Conservation (phyloP, 257 asterid genomes). For the Solanum okadae region DNA sequence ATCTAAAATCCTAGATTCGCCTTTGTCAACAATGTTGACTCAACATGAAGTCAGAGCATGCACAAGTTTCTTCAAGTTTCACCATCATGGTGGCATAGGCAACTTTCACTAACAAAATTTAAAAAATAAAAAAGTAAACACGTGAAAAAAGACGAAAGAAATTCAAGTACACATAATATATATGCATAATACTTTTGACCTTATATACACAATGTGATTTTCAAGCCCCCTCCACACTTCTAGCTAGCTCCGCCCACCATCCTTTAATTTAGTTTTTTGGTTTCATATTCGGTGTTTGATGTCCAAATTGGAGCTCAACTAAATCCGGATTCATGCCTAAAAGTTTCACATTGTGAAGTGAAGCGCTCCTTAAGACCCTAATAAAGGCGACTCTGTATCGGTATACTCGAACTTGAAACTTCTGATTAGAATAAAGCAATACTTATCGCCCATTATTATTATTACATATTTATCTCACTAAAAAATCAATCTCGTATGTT, state of each 20-base stretch:
- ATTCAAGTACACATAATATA: neutral
- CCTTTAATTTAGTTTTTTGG: too few species aligned
- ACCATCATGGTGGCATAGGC: neutral
- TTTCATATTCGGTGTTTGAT: too few species aligned
- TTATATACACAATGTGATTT: neutral
- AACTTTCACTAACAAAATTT: neutral
- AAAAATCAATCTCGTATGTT: neutral
- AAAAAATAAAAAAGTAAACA: too few species aligned
- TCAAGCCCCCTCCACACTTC: neutral
- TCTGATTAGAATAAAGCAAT: too few species aligned
- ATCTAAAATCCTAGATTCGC: neutral
- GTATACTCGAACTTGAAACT: too few species aligned
- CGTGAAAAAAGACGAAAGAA: neutral
- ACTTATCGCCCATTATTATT: neutral
- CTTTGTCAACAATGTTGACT: neutral
- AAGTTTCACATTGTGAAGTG: too few species aligned
- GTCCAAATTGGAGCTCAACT: too few species aligned
- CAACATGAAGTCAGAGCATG: neutral
- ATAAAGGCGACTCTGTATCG: too few species aligned
- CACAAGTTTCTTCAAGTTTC: neutral
- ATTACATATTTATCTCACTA: neutral
- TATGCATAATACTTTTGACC: neutral
- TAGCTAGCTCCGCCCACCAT: neutral
- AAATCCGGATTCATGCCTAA: too few species aligned
- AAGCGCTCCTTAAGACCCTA: too few species aligned